These are phyloP conservation scores for Rhizophagus sp. DNA, from an alignment of 192 early-diverging fungal species.

Conservation along the genomic window DNA sequence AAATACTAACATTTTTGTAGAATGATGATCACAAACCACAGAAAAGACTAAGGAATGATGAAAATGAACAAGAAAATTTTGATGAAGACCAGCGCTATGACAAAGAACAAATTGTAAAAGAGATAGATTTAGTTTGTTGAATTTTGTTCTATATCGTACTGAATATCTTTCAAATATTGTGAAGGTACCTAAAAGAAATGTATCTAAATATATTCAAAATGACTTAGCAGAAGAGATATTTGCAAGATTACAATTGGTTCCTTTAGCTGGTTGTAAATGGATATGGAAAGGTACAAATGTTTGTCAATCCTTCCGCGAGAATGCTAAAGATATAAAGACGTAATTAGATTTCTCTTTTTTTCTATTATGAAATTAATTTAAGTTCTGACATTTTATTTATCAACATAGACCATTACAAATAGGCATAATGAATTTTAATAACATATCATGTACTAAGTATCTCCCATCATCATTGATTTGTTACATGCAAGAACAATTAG, in stretches of 20 bases:
- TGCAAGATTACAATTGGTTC: neutral
- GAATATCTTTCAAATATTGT: no score
- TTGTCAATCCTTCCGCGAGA: neutral
- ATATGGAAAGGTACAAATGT: neutral
- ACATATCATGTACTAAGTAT: neutral
- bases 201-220: conserved; percentile 3
- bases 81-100: no score
- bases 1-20: no score
- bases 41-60: no score
- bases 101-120: no score
- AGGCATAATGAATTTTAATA: neutral
- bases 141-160: no score
- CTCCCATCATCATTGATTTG: conserved; percentile 3
- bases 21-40: no score
- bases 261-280: conserved; percentile 1
- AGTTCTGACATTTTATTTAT: no score
- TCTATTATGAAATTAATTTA: no score
- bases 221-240: neutral
- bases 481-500: neutral
- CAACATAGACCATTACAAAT: conserved; percentile 6
- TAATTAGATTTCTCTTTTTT: no score
- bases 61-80: no score
- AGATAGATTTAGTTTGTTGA: no score
- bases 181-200: neutral
- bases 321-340: neutral